Base-by-base conservation (phyloP, 1,284 basidiomycete species). In the Cutaneotrichosporon dermatis region DNA sequence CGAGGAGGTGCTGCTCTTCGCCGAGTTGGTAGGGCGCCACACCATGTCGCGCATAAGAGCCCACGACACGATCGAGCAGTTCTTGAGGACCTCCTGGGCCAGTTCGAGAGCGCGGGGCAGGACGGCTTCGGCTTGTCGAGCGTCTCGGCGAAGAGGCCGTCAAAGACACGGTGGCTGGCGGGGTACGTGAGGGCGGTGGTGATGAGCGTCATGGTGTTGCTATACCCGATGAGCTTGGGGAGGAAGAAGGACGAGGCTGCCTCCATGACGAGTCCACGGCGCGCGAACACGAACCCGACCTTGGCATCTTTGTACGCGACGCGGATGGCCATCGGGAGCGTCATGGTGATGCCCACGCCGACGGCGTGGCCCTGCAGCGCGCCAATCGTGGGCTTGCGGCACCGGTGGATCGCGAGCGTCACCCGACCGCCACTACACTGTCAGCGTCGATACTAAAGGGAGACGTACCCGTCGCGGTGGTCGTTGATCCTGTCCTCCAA, bases 1-100 rank as follows among this genome's bases (percentile, higher is more conserved):
- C 62, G 51, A 63, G 62, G 11, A 63, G 62, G 54, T 63, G 62
- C 59, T 63, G 62, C 51, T 49, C 62, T 59, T 63, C 62, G 33
- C 59, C 12, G 16, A 37, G 36, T 37, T 13, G 5, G 54, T 50
- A 10, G 35, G 40, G 51, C 59, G 62, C 45, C 51, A 63, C 41
- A 63, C 51, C 16, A 63, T 42, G 36, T 58, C 57, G 41, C 48
- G 51, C 57, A 58, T 63, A 39, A 63, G 62, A 2, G 58, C 54
- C 33, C 46, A 15, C 10, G 33, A 11, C 35, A 63, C 42, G 11
- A 35, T 55, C 6, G 54, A 56, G 46, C 53, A 56, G 59, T 63
- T 63, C 11, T 35, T 43, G 6, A 53, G 54, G 11, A 63, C 49
- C 6, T 60, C 59, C n/a, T n/a, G 11, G 1, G 62, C 62, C 4